Percentiles rank a stretch among this genome's conserved stretches.
phyloP scores from a whole-genome alignment of 2,329 filamentous ascomycete species.

The Penicillium paneum region DNA sequence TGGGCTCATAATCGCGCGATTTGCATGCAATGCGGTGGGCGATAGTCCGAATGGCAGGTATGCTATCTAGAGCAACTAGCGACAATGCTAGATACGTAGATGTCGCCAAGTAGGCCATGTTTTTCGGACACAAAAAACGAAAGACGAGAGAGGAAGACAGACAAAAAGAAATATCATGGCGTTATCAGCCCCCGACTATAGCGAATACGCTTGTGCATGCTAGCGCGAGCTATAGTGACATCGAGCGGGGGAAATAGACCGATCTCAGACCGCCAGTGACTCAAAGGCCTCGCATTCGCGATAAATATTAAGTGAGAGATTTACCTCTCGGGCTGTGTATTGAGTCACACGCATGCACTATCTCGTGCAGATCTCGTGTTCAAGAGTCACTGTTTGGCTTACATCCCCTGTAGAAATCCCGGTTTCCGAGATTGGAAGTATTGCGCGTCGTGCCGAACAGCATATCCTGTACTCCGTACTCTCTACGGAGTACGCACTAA shows the following conservation, averaged over 20 bases:
- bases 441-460: not conserved
- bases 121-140: slow-evolving; percentile 5
- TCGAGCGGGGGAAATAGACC: slow-evolving; percentile 1
- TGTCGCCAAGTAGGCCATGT: slow-evolving; percentile 23
- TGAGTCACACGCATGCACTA: not conserved
- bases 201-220: not conserved
- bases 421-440: not conserved
- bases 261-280: slow-evolving; percentile 4
- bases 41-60: slow-evolving; percentile 27
- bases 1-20: slow-evolving; percentile 19
- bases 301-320: not conserved
- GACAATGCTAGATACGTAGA: slow-evolving; percentile 26
- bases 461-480: not conserved
- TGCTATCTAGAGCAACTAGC: slow-evolving; percentile 22
- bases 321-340: not conserved
- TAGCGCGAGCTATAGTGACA: not conserved
- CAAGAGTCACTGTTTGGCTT: not conserved
- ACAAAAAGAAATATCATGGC: not conserved
- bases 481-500: not conserved
- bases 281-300: not conserved
- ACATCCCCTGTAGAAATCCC: not conserved
- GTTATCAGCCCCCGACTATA: not conserved
- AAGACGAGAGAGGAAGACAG: not conserved
- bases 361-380: not conserved
- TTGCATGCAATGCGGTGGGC: slow-evolving; percentile 15